Evolutionary conservation across 1,284 basidiomycete genomes (phyloP), one percentile per base, ranked within the genome.

Genomic region (Paramarasmius palmivorus): DNA sequence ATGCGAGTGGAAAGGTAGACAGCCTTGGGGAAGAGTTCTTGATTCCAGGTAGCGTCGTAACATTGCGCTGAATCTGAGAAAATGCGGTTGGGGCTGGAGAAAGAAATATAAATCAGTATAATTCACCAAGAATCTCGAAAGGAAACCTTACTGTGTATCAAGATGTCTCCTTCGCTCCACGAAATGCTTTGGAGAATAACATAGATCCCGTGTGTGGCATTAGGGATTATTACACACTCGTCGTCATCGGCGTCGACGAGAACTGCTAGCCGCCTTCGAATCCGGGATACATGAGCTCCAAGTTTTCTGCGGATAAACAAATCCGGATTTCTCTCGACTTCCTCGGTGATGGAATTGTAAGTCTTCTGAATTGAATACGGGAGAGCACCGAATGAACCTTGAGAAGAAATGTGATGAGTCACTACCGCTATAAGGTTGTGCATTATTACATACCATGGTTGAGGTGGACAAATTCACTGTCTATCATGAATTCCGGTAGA

Each of bases 361-460:
- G 77, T 78, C 32, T 74, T 73, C 17, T 79, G 65, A 14, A 93
- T 87, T 6, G 84, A 81, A 1, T 71, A 67, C 0, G 90, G 88
- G 9, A 81, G 67, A 1, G 88, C 81, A 3, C 90, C 90, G 59
- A 84, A 92, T 0, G 86, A 85, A 3, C 87, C 87, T 88, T 53
- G 32, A 36, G 39, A 49, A 8, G 38, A 12, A 36, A 17, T 20
- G 22, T 37, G 29, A 37, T 14, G 7, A 42, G n/a, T 6, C n/a
- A 7, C n/a, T 45, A 25, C 0, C 23, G 25, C 8, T 1, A 22
- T 32, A 41, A 26, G 52, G 26, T 26, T 19, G 23, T 23, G 12
- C 9, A 6, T 35, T 4, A 51, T 4, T 22, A 57, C 75, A 47
- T 39, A 81, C 85, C 88, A 54, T 86, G 71, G 59, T 90, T 89